Evolutionary conservation across 2,329 filamentous ascomycete genomes (phyloP).

Genomic region (Fusarium goolgardi): DNA sequence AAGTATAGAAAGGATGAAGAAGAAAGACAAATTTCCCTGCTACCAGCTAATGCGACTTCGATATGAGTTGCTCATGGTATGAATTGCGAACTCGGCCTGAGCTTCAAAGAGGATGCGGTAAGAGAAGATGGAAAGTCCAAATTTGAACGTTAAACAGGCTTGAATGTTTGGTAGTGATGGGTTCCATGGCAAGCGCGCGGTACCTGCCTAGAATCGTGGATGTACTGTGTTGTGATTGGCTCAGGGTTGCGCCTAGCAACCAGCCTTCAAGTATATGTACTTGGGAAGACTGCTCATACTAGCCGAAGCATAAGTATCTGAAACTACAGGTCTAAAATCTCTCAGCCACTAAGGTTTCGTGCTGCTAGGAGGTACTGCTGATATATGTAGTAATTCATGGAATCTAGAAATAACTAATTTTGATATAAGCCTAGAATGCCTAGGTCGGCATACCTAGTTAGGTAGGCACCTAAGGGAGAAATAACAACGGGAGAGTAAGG

Average conservation of each 20-base stretch:
- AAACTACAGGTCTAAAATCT: background rate
- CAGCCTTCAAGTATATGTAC: constrained; percentile 29
- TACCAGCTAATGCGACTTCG: constrained; percentile 42
- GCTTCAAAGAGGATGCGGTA: constrained; percentile 27
- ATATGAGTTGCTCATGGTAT: constrained; percentile 43
- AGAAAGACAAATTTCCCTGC: constrained; percentile 34
- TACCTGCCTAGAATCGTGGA: constrained; percentile 18
- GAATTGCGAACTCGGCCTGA: constrained; percentile 32
- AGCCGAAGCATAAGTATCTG: constrained; percentile 10
- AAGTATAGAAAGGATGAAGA: constrained; percentile 27
- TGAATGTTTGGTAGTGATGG: constrained; percentile 43
- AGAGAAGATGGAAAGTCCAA: constrained; percentile 14
- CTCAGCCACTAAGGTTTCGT: constrained; percentile 31
- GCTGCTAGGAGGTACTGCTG: background rate
- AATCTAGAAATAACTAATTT: background rate
- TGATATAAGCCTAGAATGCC: background rate
- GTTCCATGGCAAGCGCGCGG: constrained; percentile 41
- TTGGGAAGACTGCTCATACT: background rate
- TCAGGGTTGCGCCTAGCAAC: constrained; percentile 44
- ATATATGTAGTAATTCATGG: background rate
- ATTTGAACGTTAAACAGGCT: constrained; percentile 27
- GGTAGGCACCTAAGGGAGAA: background rate
- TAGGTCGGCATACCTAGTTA: background rate
- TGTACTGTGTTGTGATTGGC: constrained; percentile 14
- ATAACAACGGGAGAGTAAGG: background rate